These are phyloP conservation scores for Blepharisma japonicum DNA, from an alignment of 73 alveolate species.

Conservation along the genomic window DNA sequence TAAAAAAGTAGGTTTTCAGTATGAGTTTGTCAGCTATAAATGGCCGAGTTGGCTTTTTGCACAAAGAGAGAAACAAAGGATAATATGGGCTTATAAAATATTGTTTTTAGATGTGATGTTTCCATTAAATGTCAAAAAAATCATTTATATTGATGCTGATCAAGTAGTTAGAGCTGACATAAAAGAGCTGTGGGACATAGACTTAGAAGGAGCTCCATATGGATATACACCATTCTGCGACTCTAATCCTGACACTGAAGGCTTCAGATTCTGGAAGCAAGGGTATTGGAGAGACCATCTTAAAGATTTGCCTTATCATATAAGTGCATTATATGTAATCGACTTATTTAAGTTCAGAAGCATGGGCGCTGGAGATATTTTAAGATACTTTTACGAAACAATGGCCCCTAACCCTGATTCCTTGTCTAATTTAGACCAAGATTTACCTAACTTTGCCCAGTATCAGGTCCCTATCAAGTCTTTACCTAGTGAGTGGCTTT, in stretches of 20 bases:
- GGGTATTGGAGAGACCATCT: conserved; percentile 63
- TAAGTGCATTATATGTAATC: conserved; percentile 57
- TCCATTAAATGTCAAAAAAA: conserved; percentile 47
- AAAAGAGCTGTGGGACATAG: conserved; percentile 67
- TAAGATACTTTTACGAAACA: conserved; percentile 53
- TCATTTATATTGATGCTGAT: conserved; percentile 68
- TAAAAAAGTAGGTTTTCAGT: conserved; percentile 40
- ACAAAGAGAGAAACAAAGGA: conserved; percentile 51
- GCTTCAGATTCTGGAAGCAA: conserved; percentile 62
- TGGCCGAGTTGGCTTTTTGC: conserved; percentile 64
- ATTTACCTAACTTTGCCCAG: conserved; percentile 65
- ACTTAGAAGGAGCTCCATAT: conserved; percentile 51
- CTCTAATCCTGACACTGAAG: conserved; percentile 54
- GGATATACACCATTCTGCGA: conserved; percentile 65
- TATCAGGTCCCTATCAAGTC: conserved; percentile 42
- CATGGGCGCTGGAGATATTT: conserved; percentile 41
- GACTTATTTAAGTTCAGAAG: conserved; percentile 42
- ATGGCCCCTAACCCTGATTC: conserved; percentile 55
- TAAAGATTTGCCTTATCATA: conserved; percentile 39
- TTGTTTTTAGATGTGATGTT: conserved; percentile 61
- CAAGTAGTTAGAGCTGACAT: conserved; percentile 55
- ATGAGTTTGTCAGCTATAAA: conserved; percentile 52
- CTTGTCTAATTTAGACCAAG: conserved; percentile 63
- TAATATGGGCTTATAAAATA: conserved; percentile 70
- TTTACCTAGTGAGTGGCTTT: conserved; percentile 59